These are phyloP conservation scores for Rugonectria rugulosa DNA, from an alignment of 2,329 filamentous ascomycete species.

Conservation along the genomic window DNA sequence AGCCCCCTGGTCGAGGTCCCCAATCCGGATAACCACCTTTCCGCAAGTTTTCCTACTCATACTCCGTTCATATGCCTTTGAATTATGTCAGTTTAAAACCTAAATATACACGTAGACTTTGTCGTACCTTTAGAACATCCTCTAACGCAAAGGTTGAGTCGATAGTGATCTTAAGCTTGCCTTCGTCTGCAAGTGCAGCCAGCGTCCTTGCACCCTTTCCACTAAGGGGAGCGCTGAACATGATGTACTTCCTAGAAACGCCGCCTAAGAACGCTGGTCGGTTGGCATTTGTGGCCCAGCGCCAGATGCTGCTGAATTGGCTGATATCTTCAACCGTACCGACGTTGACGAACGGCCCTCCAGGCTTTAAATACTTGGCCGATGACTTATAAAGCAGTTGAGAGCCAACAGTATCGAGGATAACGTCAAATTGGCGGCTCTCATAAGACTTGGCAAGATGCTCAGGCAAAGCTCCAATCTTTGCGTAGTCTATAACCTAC, in stretches of 20 bases:
- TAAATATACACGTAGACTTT: background rate
- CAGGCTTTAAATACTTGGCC: background rate
- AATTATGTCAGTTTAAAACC: background rate
- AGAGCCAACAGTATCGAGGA: conserved; percentile 1
- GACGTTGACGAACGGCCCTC: background rate
- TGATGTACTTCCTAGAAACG: background rate
- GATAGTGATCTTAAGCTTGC: background rate
- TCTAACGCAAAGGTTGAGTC: background rate
- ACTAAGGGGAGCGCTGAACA: conserved; percentile 1
- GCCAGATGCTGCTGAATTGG: background rate
- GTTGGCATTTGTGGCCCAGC: background rate
- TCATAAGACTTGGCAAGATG: background rate
- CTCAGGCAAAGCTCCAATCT: background rate
- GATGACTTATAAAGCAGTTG: background rate
- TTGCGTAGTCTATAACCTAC: background rate
- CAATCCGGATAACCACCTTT: background rate
- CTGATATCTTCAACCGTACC: background rate
- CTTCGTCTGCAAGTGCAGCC: background rate
- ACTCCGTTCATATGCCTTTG: background rate
- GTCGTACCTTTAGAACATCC: background rate
- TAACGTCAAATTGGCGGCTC: background rate
- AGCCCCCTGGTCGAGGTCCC: background rate
- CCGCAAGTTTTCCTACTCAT: background rate
- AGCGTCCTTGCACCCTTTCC: background rate
- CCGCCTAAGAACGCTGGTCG: background rate